Evolutionary conservation across 768 basidiomycete genomes (phyloP), one percentile per base, ranked within the genome.

Genomic region (Panus rudis): DNA sequence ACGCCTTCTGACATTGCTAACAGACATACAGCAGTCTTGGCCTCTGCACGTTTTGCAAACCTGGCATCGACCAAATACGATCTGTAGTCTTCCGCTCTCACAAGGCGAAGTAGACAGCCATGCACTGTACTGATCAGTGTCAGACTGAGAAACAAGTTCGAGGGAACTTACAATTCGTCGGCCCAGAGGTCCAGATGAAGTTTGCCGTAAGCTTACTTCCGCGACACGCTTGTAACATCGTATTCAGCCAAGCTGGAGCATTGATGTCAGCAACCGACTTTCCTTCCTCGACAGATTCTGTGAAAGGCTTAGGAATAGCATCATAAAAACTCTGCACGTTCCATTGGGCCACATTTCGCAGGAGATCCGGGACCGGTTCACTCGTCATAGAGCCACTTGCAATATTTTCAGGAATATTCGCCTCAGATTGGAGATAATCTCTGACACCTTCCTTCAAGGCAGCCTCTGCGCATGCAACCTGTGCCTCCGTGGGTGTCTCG

Each of bases 11-110:
- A 76, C 57, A 86, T 73, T 0, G 82, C 84, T 13, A 76, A 64
- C 19, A 87, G 59, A 46, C 73, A 77, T 2, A 76, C 84, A 0
- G 84, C 85, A 0, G 71, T 68, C 57, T 81, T 84, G n/a, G 83
- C 84, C 41, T 86, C 83, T 0, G 63, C 60, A 3, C 76, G 76
- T 52, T 75, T 81, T 2, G 66, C 51, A 49, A 85, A 85, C 13
- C 67, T 65, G 0, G 78, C 65, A n/a, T 84, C 82, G 22, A 81
- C 79, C 4, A 87, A 57, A 50, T 70, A 87, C 0, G 79, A 76
- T 32, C 63, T 68, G 27, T 68, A 71, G 43, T 75, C 71, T 4
- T 62, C 65, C 3, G 75, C 73, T 21, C 74, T 71, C 31, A 72
- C 68, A 4, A 87, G 50, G 21, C 78, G 76, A 31, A 86, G 66